Evolutionary conservation across 306 rosid species (phyloP), one percentile per base, ranked within the genome.

Genomic region (Cyamopsis tetragonoloba): DNA sequence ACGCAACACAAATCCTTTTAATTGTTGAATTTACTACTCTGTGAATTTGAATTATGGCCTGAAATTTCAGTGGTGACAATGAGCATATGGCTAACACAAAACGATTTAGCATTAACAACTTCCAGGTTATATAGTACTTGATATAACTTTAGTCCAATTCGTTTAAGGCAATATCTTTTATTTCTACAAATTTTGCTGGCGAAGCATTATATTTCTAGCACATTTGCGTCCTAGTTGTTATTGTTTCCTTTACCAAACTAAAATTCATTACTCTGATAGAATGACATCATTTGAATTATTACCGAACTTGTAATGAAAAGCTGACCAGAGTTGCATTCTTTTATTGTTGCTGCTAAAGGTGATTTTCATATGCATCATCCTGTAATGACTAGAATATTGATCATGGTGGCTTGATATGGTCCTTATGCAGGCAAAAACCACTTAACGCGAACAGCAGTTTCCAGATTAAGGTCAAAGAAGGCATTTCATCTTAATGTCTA

Each of bases 341-440:
- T 72, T 11, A 17, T 17, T 17, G 12, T 15, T 41, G 37, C 11
- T 46, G 27, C 70, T 9, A 7, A 18, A 12, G 46, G 13, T 61
- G 15, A 55, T 75, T 19, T 38, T 30, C 59, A 14, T 63, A 67
- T 64, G 41, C 23, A 63, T 42, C 46, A 51, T 69, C 56, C 62
- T 42, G 39, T 37, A n/a, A 35, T 44, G 75, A 28, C 17, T 49
- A 50, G 24, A 76, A 42, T 80, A 48, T 43, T 65, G 18, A 43
- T 44, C 46, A 46, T 26, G 50, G 50, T 9, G 13, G 59, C n/a
- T 71, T 46, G 70, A 17, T 63, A 27, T 62, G 70, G 2, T 41
- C 27, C 19, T 8, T 37, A 10, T 82, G 83, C 89, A 89, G 96
- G 84, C 80, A 65, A 79, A 87, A 82, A 74, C 83, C 84, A 26